Percentiles rank a stretch among this genome's conserved stretches.
These are phyloP conservation scores for Colletotrichum karsti DNA, from an alignment of 2,329 filamentous ascomycete genomes.

Conservation along the genomic window DNA sequence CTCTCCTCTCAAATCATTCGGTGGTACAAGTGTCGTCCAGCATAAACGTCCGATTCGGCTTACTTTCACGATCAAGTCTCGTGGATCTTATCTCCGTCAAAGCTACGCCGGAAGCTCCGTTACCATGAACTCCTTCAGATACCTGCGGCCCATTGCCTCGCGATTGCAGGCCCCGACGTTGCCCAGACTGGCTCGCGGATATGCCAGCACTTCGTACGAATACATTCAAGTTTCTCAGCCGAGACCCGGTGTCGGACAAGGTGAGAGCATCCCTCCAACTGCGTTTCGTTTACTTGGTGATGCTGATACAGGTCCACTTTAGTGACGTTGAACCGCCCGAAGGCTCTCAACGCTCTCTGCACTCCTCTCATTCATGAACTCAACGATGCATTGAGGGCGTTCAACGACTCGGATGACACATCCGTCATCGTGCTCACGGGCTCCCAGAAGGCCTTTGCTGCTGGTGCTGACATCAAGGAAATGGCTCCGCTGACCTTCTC, in stretches of 20 bases:
- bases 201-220: conserved; percentile 71
- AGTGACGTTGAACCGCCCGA: conserved; percentile 95
- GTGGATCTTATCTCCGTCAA: background rate
- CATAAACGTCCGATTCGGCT: background rate
- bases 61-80: background rate
- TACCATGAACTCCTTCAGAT: conserved; percentile 63
- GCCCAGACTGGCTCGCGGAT: conserved; percentile 64
- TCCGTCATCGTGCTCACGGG: conserved; percentile 87
- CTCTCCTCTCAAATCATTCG: background rate
- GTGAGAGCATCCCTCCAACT: conserved; percentile 56
- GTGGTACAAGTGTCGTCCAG: background rate
- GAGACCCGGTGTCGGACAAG: conserved; percentile 88
- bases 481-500: conserved; percentile 94
- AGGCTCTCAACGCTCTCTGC: conserved; percentile 93
- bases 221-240: conserved; percentile 84
- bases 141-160: conserved; percentile 68
- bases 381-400: conserved; percentile 77
- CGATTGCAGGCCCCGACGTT: conserved; percentile 66
- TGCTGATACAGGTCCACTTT: conserved; percentile 20
- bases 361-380: conserved; percentile 92
- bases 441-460: conserved; percentile 89
- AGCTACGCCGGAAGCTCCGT: conserved; percentile 8
- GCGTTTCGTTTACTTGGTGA: conserved; percentile 14
- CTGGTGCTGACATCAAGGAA: conserved; percentile 98
- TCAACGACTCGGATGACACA: conserved; percentile 75